Evolutionary conservation across 371 early-diverging fungal genomes (phyloP).

Genomic region (Syncephalastrum contaminatum): DNA sequence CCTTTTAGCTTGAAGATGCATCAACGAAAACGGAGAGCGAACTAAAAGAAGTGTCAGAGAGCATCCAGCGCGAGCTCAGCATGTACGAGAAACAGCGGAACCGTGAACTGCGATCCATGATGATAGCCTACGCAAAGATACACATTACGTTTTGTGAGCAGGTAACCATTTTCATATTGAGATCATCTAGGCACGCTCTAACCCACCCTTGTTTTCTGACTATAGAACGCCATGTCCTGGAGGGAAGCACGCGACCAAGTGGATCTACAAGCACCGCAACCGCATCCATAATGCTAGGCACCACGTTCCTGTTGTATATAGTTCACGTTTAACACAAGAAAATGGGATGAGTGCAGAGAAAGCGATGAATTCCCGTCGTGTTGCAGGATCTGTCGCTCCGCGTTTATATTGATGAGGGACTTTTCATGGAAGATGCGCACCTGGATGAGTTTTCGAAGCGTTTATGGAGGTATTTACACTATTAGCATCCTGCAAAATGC

Average conservation of each 20-base stretch:
- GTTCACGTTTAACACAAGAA: too few species aligned
- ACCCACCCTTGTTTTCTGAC: neutral
- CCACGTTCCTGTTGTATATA: too few species aligned
- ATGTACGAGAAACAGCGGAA: slow-evolving; percentile 84
- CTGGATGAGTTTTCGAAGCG: too few species aligned
- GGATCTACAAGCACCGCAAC: neutral
- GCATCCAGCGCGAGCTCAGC: slow-evolving; percentile 80
- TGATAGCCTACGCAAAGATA: slow-evolving; percentile 75
- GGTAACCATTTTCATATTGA: slow-evolving; percentile 27
- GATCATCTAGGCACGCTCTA: neutral
- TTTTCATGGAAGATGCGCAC: too few species aligned
- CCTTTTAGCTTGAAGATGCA: slow-evolving; percentile 62
- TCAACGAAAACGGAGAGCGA: slow-evolving; percentile 60
- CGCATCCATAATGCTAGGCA: neutral
- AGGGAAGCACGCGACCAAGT: slow-evolving; percentile 20
- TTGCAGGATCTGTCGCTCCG: too few species aligned
- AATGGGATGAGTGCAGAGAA: too few species aligned
- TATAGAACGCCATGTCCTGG: slow-evolving; percentile 28
- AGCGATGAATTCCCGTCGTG: too few species aligned
- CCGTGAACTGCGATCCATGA: slow-evolving; percentile 67
- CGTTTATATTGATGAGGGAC: too few species aligned
- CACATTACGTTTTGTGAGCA: slow-evolving; percentile 77
- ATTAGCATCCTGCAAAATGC: neutral
- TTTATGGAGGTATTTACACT: too few species aligned
- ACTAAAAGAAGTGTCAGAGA: slow-evolving; percentile 66